Evolutionary conservation across 1,139 yeast species (phyloP).

Genomic region (Diutina rugosa): DNA sequence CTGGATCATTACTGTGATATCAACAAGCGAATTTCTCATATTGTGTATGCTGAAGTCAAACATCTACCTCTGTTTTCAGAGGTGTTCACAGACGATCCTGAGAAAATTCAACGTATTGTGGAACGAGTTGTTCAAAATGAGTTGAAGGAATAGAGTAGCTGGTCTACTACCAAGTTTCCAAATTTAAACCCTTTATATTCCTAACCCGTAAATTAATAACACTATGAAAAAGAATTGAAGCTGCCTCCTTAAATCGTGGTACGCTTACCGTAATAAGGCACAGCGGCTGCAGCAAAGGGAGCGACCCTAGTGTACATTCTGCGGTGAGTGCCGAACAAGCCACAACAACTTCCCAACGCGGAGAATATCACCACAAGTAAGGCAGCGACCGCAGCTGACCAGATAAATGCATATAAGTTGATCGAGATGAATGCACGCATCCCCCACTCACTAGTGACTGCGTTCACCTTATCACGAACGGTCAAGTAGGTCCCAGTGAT

Average conservation of each 20-base stretch:
- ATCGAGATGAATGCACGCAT: slow-evolving; percentile 24
- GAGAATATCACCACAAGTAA: neutral
- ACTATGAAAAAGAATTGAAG: neutral
- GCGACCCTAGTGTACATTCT: neutral
- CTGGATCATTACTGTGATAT: slow-evolving; percentile 23
- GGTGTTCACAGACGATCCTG: slow-evolving; percentile 9
- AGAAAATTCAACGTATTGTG: neutral
- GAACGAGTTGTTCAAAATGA: neutral
- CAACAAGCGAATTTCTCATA: slow-evolving; percentile 27
- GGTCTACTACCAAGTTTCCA: neutral
- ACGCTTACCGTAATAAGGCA: neutral
- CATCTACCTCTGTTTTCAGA: slow-evolving; percentile 5
- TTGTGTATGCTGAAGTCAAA: slow-evolving; percentile 21
- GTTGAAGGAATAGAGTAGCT: neutral
- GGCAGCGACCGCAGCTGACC: neutral
- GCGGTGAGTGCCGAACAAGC: neutral
- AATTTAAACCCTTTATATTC: neutral
- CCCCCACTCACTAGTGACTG: slow-evolving; percentile 18
- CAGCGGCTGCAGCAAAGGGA: neutral
- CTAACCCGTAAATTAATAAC: neutral
- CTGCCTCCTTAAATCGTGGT: neutral
- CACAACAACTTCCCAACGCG: neutral
- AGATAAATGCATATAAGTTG: slow-evolving; percentile 25
- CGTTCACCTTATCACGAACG: slow-evolving; percentile 20
- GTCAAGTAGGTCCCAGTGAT: slow-evolving; percentile 21